These are phyloP conservation scores for Alternaria brassicicola DNA, from an alignment of 2,329 filamentous ascomycete genomes.

Conservation along the genomic window DNA sequence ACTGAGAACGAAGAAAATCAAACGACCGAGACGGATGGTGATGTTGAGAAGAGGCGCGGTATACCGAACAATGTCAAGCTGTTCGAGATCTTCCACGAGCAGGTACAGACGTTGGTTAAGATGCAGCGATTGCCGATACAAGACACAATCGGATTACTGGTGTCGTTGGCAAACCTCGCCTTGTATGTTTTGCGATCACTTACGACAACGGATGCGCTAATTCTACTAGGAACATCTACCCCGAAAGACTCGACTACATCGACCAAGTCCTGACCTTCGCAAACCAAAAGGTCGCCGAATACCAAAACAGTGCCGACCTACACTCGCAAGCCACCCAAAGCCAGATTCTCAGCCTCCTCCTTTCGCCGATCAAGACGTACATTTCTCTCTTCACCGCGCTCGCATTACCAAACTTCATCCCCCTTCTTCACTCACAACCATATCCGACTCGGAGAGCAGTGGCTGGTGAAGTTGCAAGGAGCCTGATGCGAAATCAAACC, in stretches of 20 bases:
- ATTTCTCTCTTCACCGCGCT: conserved; percentile 95
- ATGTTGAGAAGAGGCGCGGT: conserved; percentile 56
- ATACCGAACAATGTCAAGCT: conserved; percentile 82
- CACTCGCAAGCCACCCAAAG: conserved; percentile 87
- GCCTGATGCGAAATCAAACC: conserved; percentile 81
- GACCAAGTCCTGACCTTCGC: conserved; percentile 93
- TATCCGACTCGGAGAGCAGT: conserved; percentile 91
- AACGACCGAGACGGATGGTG: conserved; percentile 50
- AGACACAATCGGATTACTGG: conserved; percentile 89
- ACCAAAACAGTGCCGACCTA: conserved; percentile 92
- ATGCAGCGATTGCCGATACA: conserved; percentile 90
- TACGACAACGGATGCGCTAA: conserved; percentile 29
- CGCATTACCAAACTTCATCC: conserved; percentile 88
- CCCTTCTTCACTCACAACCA: conserved; percentile 86
- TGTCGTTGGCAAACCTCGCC: conserved; percentile 91
- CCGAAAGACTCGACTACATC: conserved; percentile 88
- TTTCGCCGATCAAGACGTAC: conserved; percentile 88
- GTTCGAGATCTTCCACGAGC: conserved; percentile 96
- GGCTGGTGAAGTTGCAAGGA: conserved; percentile 84
- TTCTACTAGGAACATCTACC: conserved; percentile 77
- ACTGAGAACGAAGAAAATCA: conserved; percentile 46
- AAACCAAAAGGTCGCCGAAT: conserved; percentile 82
- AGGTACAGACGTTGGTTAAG: conserved; percentile 92
- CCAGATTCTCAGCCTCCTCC: conserved; percentile 86
- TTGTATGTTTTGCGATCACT: conserved; percentile 58